Evolutionary conservation across 129 eudicot genomes (phyloP).

Genomic region (Lactuca sativa): DNA sequence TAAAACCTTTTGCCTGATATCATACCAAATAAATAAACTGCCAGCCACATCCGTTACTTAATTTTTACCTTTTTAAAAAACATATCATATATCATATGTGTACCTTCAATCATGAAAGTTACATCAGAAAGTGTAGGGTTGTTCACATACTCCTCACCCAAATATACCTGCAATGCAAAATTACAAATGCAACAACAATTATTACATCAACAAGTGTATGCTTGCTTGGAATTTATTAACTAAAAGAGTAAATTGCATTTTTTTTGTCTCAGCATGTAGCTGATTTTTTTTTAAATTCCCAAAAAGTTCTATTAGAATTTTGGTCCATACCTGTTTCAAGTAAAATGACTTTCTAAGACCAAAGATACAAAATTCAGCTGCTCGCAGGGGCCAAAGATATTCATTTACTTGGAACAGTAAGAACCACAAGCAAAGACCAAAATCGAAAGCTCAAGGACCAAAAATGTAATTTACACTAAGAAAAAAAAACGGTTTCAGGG

Average conservation of each 20-base stretch:
- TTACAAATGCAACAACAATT: background rate
- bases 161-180: conserved; percentile 55
- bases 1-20: conserved; percentile 72
- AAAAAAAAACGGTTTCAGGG: background rate
- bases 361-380: too few species aligned
- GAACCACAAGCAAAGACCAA: too few species aligned
- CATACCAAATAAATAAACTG: conserved; percentile 3
- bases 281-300: too few species aligned
- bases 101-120: conserved; percentile 87
- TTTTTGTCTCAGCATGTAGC: too few species aligned
- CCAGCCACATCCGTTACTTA: background rate
- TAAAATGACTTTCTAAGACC: too few species aligned
- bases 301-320: too few species aligned
- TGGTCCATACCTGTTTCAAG: background rate
- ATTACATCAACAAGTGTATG: background rate
- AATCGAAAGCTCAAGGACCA: too few species aligned
- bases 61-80: background rate
- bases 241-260: too few species aligned
- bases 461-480: background rate
- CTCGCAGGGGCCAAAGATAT: too few species aligned
- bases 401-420: too few species aligned
- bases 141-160: conserved; percentile 82
- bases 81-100: background rate
- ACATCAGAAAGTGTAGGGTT: conserved; percentile 75
- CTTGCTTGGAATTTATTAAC: background rate